phyloP scores from a whole-genome alignment of 148 eudicot species.

The Drosera capensis region DNA sequence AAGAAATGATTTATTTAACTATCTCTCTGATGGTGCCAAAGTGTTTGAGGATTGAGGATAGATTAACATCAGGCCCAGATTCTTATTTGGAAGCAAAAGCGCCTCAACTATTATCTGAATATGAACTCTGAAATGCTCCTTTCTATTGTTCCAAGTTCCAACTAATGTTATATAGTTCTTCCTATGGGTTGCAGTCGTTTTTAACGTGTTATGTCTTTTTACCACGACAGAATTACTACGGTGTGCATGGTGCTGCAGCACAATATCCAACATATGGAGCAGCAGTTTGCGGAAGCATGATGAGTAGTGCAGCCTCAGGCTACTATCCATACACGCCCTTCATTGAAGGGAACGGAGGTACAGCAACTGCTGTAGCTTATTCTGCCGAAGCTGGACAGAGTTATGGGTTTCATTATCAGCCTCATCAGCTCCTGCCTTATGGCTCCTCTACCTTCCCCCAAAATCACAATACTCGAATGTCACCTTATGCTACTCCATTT shows the following conservation, averaged over 20 bases:
- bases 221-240: constrained; percentile 41
- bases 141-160: too few species aligned
- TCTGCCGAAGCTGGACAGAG: constrained; percentile 22
- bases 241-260: constrained; percentile 47
- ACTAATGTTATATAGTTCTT: too few species aligned
- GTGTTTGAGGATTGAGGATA: too few species aligned
- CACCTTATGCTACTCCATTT: constrained; percentile 56
- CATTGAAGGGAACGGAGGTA: constrained; percentile 31
- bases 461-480: constrained; percentile 47
- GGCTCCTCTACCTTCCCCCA: constrained; percentile 34
- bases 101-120: too few species aligned
- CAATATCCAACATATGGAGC: constrained; percentile 51
- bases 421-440: constrained; percentile 57
- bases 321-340: constrained; percentile 60
- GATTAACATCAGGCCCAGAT: too few species aligned
- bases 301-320: constrained; percentile 34
- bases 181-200: too few species aligned
- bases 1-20: too few species aligned
- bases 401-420: constrained; percentile 46
- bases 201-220: constrained; percentile 2
- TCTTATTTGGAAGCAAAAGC: too few species aligned
- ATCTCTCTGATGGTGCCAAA: too few species aligned
- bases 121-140: too few species aligned
- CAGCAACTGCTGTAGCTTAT: constrained; percentile 15
- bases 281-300: constrained; percentile 23